Base-by-base conservation (phyloP, 75 land plant species). In the Picea sitchensis region DNA sequence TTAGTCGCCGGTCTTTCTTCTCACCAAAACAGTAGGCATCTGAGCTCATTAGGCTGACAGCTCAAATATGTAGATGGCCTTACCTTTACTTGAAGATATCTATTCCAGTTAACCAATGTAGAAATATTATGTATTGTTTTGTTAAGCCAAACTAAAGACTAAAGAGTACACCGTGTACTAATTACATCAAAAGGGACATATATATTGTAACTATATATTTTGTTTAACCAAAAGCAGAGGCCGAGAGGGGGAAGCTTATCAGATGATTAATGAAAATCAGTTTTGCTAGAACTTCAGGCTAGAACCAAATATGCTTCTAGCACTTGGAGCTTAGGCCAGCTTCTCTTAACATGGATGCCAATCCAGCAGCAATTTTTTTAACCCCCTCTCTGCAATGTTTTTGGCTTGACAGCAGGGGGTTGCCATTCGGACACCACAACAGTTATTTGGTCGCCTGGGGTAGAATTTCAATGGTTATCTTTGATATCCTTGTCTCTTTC, bases 301-400 rank as follows among this genome's bases (percentile, higher is more conserved):
- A 26, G 26, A 26, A 26, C 26, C 0, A 26, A 26, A 26, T 26
- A 36, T 36, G 3, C 3, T 3, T 3, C 72, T 74, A 51, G 0
- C 30, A 9, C 47, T 56, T 71, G 20, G 58, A 74, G 76, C 76
- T n/a, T 14, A 54, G 58, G 18, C 76, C 76, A 23, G 76, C 30
- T 51, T 87, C 89, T 63, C 76, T 75, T n/a, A 91, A 82, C 62
- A 91, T 78, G 13, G 88, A 86, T 30, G 93, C 87, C 64, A 91
- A 77, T 57, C 93, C 90, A 14, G 88, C 64, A 23, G 80, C 86
- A 21, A 87, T 81, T 84, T 75, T 85, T 18, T 75, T 75, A 26
- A 26, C 56, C 81, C 41, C 80, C 80, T 68, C 57, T 73, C 68
- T 72, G 23, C 63, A 76, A 18, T 32, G 74, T 68, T 76, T 75